Base-by-base conservation (phyloP, 768 basidiomycete species). In the Russula vinacea region DNA sequence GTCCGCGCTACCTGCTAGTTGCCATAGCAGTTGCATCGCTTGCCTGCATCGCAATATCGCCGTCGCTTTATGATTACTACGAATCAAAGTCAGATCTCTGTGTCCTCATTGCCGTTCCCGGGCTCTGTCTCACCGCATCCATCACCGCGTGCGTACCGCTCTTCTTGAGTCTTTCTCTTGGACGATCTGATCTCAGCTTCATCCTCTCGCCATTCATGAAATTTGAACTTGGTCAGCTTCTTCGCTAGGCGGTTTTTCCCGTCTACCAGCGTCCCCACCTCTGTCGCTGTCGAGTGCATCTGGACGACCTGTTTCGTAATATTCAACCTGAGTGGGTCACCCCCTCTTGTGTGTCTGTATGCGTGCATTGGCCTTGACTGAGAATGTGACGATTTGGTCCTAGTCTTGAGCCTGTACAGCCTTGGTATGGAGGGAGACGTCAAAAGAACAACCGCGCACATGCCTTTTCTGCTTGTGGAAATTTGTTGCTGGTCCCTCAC, bases 201-300 rank as follows among this genome's bases (percentile, higher is more conserved):
- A 33, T 63, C 16, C 1, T 14, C 42, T 32, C 14, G 1, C 8
- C 7, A 13, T 8, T 10, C 7, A 17, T 22, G 35, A 52, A 22
- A 33, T 8, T 14, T 35, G 37, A 42, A 33, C 47, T 47, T 22
- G 39, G 32, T 44, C 24, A 64, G 66, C 4, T 35, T 67, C 22
- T 33, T 61, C n/a, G 54, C 58, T 7, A 67, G 67, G 35, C 62
- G 7, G n/a, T 11, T 68, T n/a, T 68, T 63, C 39, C 50, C 26
- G n/a, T 55, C 56, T 16, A 4, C 59, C n/a, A 49, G 14, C 11
- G 37, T 67, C 33, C 54, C 40, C 16, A 56, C 51, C 4, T 67
- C 58, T 26, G 68, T 68, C 39, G 62, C 66, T 8, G 44, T 68
- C 6, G 68, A 68, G 40, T 68, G 68, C 52, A 68, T 68, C 19